These are phyloP conservation scores for Nakataea oryzae DNA, from an alignment of 2,329 filamentous ascomycete genomes.

Conservation along the genomic window DNA sequence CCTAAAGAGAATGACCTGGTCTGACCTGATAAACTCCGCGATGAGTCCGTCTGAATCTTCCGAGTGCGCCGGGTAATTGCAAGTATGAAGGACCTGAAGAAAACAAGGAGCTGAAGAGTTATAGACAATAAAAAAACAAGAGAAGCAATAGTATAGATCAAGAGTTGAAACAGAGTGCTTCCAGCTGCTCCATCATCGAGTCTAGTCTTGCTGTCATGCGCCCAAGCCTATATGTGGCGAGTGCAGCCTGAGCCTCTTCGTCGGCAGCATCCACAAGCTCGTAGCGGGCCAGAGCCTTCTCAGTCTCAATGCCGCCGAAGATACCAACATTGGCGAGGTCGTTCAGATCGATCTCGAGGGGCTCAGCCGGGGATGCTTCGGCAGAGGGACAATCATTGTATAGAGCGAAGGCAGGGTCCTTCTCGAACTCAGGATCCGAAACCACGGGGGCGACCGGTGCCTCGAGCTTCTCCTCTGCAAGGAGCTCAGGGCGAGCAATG, in stretches of 20 bases:
- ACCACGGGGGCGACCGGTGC: conserved; percentile 24
- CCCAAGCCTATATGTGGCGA: conserved; percentile 25
- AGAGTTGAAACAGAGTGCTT: conserved; percentile 21
- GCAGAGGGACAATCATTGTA: conserved; percentile 29
- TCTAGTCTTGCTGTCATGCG: conserved; percentile 32
- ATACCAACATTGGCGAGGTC: conserved; percentile 27
- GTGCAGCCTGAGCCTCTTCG: conserved; percentile 26
- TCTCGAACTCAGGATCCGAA: conserved; percentile 48
- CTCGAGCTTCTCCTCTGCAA: conserved; percentile 23
- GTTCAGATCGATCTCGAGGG: conserved; percentile 31
- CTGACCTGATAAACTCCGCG: not conserved
- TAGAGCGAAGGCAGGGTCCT: conserved; percentile 50
- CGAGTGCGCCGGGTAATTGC: not conserved
- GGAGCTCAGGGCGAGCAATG: conserved; percentile 28
- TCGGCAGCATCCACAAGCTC: conserved; percentile 52
- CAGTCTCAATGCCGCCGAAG: conserved; percentile 45
- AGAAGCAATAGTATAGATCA: conserved; percentile 9
- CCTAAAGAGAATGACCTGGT: not conserved
- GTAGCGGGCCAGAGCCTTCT: conserved; percentile 53
- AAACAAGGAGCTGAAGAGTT: not conserved
- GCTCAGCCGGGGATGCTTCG: conserved; percentile 14
- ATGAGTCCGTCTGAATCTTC: not conserved
- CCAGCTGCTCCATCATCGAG: conserved; percentile 23
- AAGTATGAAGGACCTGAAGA: not conserved
- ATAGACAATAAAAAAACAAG: not conserved